These are phyloP conservation scores for Fusarium nodosum DNA, from an alignment of 2,329 filamentous ascomycete genomes.

Conservation along the genomic window DNA sequence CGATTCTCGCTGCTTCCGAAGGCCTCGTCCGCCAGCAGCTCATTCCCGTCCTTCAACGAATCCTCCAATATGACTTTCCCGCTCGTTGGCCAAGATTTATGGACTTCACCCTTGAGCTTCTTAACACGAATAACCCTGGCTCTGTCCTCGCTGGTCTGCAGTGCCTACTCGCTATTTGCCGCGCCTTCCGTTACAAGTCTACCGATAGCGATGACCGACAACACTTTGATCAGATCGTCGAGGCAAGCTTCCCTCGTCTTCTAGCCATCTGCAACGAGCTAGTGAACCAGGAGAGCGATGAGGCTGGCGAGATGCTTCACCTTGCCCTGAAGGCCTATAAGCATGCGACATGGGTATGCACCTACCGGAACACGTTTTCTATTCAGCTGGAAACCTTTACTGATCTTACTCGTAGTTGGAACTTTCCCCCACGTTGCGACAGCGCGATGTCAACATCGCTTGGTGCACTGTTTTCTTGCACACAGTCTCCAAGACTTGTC, in stretches of 20 bases:
- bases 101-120: constrained; percentile 88
- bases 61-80: constrained; percentile 95
- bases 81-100: constrained; percentile 94
- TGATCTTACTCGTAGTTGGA: constrained; percentile 76
- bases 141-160: constrained; percentile 95
- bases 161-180: constrained; percentile 93
- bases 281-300: constrained; percentile 89
- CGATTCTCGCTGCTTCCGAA: constrained; percentile 84
- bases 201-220: constrained; percentile 80
- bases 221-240: constrained; percentile 95
- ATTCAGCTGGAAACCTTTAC: not conserved
- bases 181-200: constrained; percentile 93
- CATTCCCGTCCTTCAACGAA: constrained; percentile 93
- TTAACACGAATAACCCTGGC: constrained; percentile 86
- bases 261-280: constrained; percentile 89
- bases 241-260: constrained; percentile 88
- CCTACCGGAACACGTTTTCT: constrained; percentile 15
- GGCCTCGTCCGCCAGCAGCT: constrained; percentile 91
- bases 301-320: constrained; percentile 96
- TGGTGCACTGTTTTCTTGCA: constrained; percentile 97
- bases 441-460: constrained; percentile 86
- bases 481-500: constrained; percentile 87
- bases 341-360: constrained; percentile 89
- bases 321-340: constrained; percentile 97
- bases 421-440: constrained; percentile 80